A percentile compares a stretch with the other conserved stretches of the same genome.
Conservation (phyloP, 495 filamentous ascomycete genomes). For the Alectoria sarmentosa region DNA sequence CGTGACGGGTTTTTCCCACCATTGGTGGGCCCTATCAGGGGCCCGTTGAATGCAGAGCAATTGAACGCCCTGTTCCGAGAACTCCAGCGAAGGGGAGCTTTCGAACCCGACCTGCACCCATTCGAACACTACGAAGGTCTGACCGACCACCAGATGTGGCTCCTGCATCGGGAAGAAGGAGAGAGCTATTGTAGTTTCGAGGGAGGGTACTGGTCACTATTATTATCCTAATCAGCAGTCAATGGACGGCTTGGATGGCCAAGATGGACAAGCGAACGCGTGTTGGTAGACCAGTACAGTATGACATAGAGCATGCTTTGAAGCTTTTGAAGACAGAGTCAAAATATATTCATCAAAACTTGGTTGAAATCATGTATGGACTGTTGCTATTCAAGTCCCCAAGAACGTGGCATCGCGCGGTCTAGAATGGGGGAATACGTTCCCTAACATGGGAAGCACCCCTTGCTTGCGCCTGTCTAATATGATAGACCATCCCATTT, state of each 20-base stretch:
- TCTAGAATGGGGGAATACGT: no score
- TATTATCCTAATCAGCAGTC: background rate
- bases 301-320: background rate
- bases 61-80: background rate
- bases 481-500: background rate
- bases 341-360: no score
- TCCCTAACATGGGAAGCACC: background rate
- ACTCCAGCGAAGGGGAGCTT: constrained; percentile 1
- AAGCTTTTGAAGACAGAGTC: no score
- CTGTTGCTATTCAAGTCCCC: no score
- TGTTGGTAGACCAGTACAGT: background rate
- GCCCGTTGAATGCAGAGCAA: background rate
- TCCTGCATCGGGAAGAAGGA: background rate
- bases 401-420: no score
- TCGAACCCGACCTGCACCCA: background rate
- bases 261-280: background rate
- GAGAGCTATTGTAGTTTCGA: background rate
- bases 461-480: background rate
- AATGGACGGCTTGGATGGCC: background rate
- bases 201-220: background rate
- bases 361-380: no score
- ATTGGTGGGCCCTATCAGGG: background rate
- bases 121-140: background rate
- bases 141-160: background rate
- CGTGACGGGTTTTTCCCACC: background rate